Evolutionary conservation across 805 yeast species (phyloP), one percentile per base, ranked within the genome.

Genomic region (Groenewaldozyma salmanticensis): DNA sequence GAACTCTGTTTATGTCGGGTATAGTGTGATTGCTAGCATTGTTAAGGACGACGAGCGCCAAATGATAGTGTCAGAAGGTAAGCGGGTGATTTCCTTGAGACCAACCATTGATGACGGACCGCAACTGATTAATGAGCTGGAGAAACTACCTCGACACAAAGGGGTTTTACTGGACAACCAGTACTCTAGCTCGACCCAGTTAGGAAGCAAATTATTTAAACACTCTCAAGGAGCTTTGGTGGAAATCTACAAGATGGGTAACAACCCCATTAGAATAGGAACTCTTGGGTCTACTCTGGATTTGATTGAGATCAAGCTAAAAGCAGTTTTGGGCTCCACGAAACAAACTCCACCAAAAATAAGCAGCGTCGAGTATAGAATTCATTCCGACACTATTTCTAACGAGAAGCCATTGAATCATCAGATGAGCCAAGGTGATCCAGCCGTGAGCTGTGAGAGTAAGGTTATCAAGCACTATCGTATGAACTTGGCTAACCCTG

Each of bases 401-500:
- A 24, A 7, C 29, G 13, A 24, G 13, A 7, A 24, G 11, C 29
- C 29, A 24, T 7, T 24, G 13, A 9, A 7, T 9, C 13, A 24
- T 24, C 13, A 9, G 7, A 7, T 24, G 29, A 9, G 11, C 7
- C 29, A 7, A 9, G 11, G 29, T 9, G 29, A 24, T 24, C 11
- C 13, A 13, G 13, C 7, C 11, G 29, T 9, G 29, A 13, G 29
- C 13, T 9, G 11, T 24, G 29, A 24, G 27, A 20, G 31, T 44
- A 42, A 27, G 18, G 13, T 9, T n/a, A 24, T 11, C 37, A 42
- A n/a, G 41, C 43, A 4, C 46, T 43, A 1, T 42, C 46, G 21
- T 33, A 22, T 33, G 48, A 24, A 24, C 29, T 24, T 24, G 13
- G 7, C 13, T 13, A 24, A 24, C 29, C 29, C 29, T 24, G 29